Percentiles rank a stretch among this genome's conserved stretches.
Evolutionary conservation across 257 asterid genomes (phyloP).

Genomic region (Nicotiana attenuata): DNA sequence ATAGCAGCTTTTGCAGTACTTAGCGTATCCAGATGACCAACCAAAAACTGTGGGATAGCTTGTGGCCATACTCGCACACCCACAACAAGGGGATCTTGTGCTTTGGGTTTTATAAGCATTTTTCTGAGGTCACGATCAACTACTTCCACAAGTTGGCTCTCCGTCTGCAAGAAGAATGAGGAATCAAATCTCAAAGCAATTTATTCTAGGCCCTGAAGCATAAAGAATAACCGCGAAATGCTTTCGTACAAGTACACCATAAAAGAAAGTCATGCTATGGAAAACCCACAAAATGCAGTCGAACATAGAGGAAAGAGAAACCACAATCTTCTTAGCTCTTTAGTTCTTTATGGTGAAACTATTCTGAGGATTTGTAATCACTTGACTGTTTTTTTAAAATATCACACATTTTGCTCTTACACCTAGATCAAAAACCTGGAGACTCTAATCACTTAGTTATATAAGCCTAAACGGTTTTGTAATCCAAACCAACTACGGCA

Average conservation of each 20-base stretch:
- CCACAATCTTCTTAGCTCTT: no score
- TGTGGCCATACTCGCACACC: conserved; percentile 89
- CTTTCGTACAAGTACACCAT: neutral
- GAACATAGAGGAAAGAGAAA: no score
- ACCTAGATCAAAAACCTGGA: no score
- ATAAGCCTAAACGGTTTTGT: neutral
- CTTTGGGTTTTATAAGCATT: conserved; percentile 70
- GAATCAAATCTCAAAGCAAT: conserved; percentile 16
- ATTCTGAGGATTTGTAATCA: no score
- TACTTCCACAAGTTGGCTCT: conserved; percentile 77
- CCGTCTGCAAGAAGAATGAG: conserved; percentile 44
- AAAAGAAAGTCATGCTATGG: neutral
- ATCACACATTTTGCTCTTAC: no score
- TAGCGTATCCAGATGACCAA: conserved; percentile 80
- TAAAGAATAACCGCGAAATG: neutral
- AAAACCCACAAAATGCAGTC: neutral
- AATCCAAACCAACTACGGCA: neutral
- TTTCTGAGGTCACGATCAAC: conserved; percentile 94
- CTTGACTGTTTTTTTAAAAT: no score
- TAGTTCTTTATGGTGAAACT: no score
- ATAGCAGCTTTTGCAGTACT: conserved; percentile 60
- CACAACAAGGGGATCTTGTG: conserved; percentile 59
- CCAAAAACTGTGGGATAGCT: conserved; percentile 90
- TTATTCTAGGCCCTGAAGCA: neutral
- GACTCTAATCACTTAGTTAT: neutral